Percentiles rank a stretch among this genome's conserved stretches.
These are phyloP conservation scores for Musa troglodytarum DNA, from an alignment of 176 grass and related monocot species.

Conservation along the genomic window DNA sequence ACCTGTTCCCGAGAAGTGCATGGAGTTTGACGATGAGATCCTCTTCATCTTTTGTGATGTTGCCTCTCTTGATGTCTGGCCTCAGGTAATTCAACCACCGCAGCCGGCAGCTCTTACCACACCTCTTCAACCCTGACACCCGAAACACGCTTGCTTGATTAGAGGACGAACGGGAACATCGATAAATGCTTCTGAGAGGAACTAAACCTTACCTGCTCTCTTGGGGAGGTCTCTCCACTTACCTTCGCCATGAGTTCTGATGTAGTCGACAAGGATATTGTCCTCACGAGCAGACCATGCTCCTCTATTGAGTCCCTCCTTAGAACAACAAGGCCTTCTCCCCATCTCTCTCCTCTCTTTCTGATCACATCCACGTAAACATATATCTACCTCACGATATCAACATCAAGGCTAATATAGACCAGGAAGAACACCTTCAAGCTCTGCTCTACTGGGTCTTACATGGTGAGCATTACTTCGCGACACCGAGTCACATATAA, in stretches of 20 bases:
- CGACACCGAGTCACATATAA: neutral
- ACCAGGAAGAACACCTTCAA: neutral
- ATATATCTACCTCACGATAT: too few species aligned
- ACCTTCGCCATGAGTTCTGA: neutral
- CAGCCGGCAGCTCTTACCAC: constrained; percentile 92
- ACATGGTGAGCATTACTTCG: neutral
- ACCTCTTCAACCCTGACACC: neutral
- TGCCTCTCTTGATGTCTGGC: constrained; percentile 6
- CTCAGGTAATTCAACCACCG: constrained; percentile 64
- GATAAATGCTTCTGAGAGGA: neutral
- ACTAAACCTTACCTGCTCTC: neutral
- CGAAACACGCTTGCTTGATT: too few species aligned
- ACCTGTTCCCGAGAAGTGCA: neutral
- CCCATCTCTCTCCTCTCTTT: neutral
- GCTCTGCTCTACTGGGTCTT: neutral
- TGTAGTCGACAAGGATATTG: neutral
- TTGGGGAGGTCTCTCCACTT: neutral
- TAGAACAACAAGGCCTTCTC: neutral
- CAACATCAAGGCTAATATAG: neutral
- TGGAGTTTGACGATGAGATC: constrained; percentile 6
- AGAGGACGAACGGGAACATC: too few species aligned
- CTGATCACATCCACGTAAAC: neutral
- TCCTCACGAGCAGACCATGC: neutral
- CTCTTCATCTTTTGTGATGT: constrained; percentile 1
- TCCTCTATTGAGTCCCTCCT: constrained; percentile 6